Evolutionary conservation across 2,329 filamentous ascomycete genomes (phyloP), one percentile per base, ranked within the genome.

Genomic region (Acrodontium crateriforme): DNA sequence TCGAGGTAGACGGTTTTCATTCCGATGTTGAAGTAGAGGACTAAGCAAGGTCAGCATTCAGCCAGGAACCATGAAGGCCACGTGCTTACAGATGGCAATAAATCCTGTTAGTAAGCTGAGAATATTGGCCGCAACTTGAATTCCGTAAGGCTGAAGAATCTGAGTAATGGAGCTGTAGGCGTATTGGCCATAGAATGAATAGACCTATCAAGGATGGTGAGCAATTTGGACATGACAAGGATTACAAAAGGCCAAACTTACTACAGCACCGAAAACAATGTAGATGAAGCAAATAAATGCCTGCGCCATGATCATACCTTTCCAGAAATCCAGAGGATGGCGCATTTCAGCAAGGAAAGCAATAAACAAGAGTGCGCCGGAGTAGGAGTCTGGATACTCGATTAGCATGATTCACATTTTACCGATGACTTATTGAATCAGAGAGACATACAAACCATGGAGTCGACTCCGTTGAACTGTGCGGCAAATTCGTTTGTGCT

Each of bases 321-420:
- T 65, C 50, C 56, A 56, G 40, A 65, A 64, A 34, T 65, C 60
- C 34, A 47, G 50, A 3, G 62, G 61, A 9, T 56, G 49, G 17
- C 53, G 52, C 60, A 65, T 64, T 35, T 65, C 62, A 5, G 67
- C 60, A 46, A 74, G 54, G 41, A 73, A 67, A 26, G 68, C 66
- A 16, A 62, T 57, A 41, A 71, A 73, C 9, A 73, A 50, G 47
- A 69, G 60, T 3, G 64, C 63, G 3, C 69, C 69, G 9, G 65
- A 65, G 35, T 71, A 73, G 11, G 36, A 23, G 31, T 36, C 15
- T 28, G n/a, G 8, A 11, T n/a, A 11, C 9, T 3, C n/a, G n/a
- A n/a, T n/a, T n/a, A n/a, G n/a, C n/a, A n/a, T n/a, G n/a, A n/a
- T n/a, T n/a, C n/a, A 8, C 14, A 8, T 6, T 8, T 8, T 12